Percentiles rank a stretch among this genome's conserved stretches.
These are phyloP conservation scores for Sordariomycetes sp. DNA, from an alignment of 2,329 filamentous ascomycete species.

Conservation along the genomic window DNA sequence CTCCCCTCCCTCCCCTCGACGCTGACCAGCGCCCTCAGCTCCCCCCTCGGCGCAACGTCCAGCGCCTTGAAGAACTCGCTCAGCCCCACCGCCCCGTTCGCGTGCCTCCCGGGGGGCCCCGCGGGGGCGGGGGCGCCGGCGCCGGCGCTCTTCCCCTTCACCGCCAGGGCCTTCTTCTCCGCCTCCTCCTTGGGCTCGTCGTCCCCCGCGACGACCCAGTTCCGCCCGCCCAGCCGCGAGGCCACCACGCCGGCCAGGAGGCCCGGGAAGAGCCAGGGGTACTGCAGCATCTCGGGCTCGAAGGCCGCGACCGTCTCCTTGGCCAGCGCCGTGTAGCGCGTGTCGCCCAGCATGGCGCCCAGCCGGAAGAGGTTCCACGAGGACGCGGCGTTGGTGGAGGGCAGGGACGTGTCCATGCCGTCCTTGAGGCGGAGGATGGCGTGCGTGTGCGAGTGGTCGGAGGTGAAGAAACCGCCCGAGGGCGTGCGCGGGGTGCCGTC, in stretches of 20 bases:
- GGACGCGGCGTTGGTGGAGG: slow-evolving; percentile 82
- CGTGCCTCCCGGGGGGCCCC: slow-evolving; percentile 6
- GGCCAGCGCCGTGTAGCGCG: slow-evolving; percentile 53
- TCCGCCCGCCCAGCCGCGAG: slow-evolving; percentile 56
- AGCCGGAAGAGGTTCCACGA: slow-evolving; percentile 81
- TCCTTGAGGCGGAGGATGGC: slow-evolving; percentile 83
- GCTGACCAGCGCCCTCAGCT: slow-evolving; percentile 15
- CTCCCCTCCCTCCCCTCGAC: not conserved
- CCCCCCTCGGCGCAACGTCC: slow-evolving; percentile 15
- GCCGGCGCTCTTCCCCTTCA: not conserved
- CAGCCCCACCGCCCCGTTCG: not conserved
- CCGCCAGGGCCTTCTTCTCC: not conserved
- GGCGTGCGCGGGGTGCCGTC: slow-evolving; percentile 16
- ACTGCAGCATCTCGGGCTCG: slow-evolving; percentile 82
- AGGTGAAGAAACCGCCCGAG: slow-evolving; percentile 64
- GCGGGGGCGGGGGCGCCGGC: not conserved
- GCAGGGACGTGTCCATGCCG: slow-evolving; percentile 86
- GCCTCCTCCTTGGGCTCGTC: not conserved
- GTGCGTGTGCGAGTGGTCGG: slow-evolving; percentile 49
- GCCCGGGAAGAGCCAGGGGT: slow-evolving; percentile 83
- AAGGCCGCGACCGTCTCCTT: slow-evolving; percentile 73
- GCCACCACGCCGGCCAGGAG: slow-evolving; percentile 68
- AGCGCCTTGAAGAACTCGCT: slow-evolving; percentile 10
- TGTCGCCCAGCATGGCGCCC: slow-evolving; percentile 55
- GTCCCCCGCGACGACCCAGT: slow-evolving; percentile 11